phyloP scores from a whole-genome alignment of 169 alveolate species.

The Cryptosporidium ryanae region DNA sequence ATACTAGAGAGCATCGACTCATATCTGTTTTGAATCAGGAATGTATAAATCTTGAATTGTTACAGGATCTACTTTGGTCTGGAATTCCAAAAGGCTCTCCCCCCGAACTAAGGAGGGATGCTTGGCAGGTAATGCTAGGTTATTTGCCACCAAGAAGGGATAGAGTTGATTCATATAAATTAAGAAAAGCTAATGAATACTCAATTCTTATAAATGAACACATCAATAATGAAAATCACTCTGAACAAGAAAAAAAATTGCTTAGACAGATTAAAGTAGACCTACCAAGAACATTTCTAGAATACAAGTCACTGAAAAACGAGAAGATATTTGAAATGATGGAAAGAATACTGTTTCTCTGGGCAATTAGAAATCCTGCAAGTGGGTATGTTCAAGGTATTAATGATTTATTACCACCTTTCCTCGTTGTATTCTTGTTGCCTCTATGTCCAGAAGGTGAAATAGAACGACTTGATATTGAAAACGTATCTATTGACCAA shows the following conservation, averaged over 20 bases:
- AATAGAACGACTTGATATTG: conserved; percentile 64
- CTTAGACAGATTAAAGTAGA: conserved; percentile 88
- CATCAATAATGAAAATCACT: conserved; percentile 76
- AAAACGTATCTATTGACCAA: conserved; percentile 77
- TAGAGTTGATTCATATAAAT: conserved; percentile 78
- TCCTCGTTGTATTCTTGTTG: conserved; percentile 81
- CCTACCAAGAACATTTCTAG: conserved; percentile 90
- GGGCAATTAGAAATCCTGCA: conserved; percentile 94
- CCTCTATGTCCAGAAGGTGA: conserved; percentile 73
- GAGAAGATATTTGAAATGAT: conserved; percentile 85
- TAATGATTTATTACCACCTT: conserved; percentile 89
- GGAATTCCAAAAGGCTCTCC: conserved; percentile 86
- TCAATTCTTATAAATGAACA: conserved; percentile 78
- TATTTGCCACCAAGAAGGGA: conserved; percentile 85
- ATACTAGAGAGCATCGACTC: conserved; percentile 41
- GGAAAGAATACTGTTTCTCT: conserved; percentile 90
- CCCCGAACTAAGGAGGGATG: conserved; percentile 82
- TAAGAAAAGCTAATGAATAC: conserved; percentile 83
- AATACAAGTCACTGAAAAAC: conserved; percentile 83
- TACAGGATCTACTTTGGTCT: conserved; percentile 80
- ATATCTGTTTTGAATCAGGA: conserved; percentile 49
- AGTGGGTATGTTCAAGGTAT: conserved; percentile 95
- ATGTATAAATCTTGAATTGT: conserved; percentile 55
- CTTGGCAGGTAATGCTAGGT: conserved; percentile 88
- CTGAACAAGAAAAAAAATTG: conserved; percentile 77